Percentiles rank a stretch among this genome's conserved stretches.
Conservation (phyloP, 345 rosid genomes). For the Linum lewisii region DNA sequence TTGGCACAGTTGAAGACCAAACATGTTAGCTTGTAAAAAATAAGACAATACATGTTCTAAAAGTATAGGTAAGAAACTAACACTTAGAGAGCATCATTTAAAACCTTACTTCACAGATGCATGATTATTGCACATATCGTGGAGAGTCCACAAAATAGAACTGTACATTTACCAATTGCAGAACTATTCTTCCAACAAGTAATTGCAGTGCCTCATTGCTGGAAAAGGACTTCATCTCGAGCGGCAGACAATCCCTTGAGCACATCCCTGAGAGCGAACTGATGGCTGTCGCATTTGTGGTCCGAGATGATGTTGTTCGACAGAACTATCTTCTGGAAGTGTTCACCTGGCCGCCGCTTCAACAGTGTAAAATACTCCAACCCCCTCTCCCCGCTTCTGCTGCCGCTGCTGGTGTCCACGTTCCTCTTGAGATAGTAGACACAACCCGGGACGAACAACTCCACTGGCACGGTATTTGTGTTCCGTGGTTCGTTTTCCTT, state of each 20-base stretch:
- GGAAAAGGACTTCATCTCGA: conserved; percentile 36
- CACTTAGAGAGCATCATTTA: too few relatives aligned
- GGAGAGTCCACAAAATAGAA: not conserved
- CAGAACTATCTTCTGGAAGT: conserved; percentile 77
- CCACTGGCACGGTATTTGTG: conserved; percentile 28
- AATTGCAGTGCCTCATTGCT: conserved; percentile 1
- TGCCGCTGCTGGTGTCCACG: conserved; percentile 14
- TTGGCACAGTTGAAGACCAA: too few relatives aligned
- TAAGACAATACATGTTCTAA: too few relatives aligned
- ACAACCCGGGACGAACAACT: conserved; percentile 69
- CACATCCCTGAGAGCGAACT: conserved; percentile 73
- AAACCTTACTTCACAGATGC: not conserved
- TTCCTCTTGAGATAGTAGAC: conserved; percentile 73
- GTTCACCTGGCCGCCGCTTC: conserved; percentile 77
- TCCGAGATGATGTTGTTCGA: conserved; percentile 73
- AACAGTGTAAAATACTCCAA: conserved; percentile 59
- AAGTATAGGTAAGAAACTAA: not conserved
- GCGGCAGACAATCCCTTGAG: conserved; percentile 62
- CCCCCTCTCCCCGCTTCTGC: conserved; percentile 19
- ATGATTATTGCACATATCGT: not conserved
- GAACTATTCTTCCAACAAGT: not conserved
- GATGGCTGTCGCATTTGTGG: conserved; percentile 88
- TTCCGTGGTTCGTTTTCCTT: conserved; percentile 17
- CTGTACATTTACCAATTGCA: not conserved
- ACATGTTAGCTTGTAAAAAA: too few relatives aligned